Base-by-base conservation (phyloP, 73 alveolate genomes). In the Blepharisma japonicum region DNA sequence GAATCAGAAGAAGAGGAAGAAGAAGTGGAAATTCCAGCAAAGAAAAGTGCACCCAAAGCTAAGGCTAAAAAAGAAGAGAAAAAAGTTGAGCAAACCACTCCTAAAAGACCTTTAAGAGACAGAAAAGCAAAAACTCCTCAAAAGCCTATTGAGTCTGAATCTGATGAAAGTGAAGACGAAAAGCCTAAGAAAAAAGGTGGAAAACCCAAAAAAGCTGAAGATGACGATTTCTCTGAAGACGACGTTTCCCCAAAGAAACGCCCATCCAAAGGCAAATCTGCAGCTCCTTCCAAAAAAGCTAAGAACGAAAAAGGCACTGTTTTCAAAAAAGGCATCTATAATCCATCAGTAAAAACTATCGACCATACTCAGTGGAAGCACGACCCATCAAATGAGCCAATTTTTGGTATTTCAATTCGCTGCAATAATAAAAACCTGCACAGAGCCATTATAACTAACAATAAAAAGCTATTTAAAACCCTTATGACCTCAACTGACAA, bases 391-490 rank as follows among this genome's bases (percentile, higher is more conserved):
- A 46, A 53, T 38, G 78, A 67, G 92, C 78, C 49, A 1, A 39
- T 14, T 39, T 61, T 20, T 39, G 14, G 47, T 14, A 86, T 94
- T 74, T 91, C 95, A 68, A 81, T 79, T 2, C 81, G 88, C 23
- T 87, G 95, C 77, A 81, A 87, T 55, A 94, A 94, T 80, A 76
- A 88, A 78, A 89, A 88, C 79, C 74, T 92, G 38, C 68, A 82
- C 49, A 79, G 98, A 81, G 98, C 98, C 7, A 95, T 86, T 7
- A 39, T 71, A 21, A 83, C 96, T n/a, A 77, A 87, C 56, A 86
- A 91, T 81, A 77, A 54, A 56, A 74, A 61, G 48, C 81, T 90
- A 67, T 79, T 85, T 81, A 79, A 18, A 85, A 95, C 51, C 84
- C 93, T 20, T 53, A 56, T 6, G 92, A 82, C 6, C 80, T 83